Evolutionary conservation across 345 rosid species (phyloP).

Genomic region (Syzygium aqueum): DNA sequence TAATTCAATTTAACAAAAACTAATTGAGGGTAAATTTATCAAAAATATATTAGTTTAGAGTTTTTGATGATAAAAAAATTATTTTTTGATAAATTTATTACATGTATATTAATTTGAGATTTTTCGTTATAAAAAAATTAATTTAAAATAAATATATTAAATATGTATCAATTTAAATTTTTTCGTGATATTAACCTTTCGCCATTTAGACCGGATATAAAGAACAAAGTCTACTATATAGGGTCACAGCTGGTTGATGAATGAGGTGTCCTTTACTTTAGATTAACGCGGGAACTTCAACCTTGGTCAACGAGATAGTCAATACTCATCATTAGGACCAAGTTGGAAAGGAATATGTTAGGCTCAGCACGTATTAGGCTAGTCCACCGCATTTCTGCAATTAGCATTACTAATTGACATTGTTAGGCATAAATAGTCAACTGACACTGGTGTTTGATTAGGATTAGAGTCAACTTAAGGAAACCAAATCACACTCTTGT

Average conservation of each 20-base stretch:
- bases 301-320: background rate
- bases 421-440: background rate
- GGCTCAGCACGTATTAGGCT: background rate
- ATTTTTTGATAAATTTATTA: too few relatives aligned
- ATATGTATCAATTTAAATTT: too few relatives aligned
- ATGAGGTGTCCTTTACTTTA: background rate
- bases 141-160: too few relatives aligned
- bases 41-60: accelerated
- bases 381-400: background rate
- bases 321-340: background rate
- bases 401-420: background rate
- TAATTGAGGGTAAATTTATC: too few relatives aligned
- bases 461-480: background rate
- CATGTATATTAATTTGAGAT: too few relatives aligned
- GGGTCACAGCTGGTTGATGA: background rate
- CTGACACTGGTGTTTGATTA: background rate
- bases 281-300: background rate
- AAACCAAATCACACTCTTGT: background rate
- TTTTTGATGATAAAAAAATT: too few relatives aligned
- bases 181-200: too few relatives aligned
- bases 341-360: background rate
- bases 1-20: too few relatives aligned
- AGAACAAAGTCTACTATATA: background rate
- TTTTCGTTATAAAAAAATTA: too few relatives aligned
- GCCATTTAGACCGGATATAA: background rate